Conservation (phyloP, 306 rosid genomes). For the Prunus campanulata region DNA sequence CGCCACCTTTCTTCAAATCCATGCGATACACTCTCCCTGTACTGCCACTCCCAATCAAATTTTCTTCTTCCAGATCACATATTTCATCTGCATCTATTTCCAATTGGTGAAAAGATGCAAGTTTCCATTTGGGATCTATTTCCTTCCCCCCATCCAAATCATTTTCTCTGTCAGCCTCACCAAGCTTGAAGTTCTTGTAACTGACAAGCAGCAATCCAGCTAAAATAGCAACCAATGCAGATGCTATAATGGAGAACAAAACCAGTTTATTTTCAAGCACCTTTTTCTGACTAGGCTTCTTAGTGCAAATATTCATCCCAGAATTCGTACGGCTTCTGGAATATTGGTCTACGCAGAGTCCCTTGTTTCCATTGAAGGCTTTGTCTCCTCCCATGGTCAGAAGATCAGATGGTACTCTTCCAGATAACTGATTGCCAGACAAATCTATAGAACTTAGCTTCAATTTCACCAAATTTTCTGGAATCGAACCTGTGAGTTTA, state of each 20-base stretch:
- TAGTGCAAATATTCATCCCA: conserved; percentile 46
- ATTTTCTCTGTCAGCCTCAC: conserved; percentile 25
- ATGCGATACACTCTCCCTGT: conserved; percentile 88
- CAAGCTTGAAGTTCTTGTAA: conserved; percentile 44
- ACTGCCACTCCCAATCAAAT: conserved; percentile 83
- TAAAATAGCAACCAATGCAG: conserved; percentile 41
- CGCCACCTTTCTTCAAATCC: conserved; percentile 50
- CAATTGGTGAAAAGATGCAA: conserved; percentile 69
- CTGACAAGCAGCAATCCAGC: conserved; percentile 50
- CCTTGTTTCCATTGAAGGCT: conserved; percentile 68
- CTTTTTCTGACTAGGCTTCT: conserved; percentile 29
- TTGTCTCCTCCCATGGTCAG: conserved; percentile 65
- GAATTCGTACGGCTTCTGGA: conserved; percentile 34
- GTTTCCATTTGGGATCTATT: conserved; percentile 59
- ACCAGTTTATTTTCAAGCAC: conserved; percentile 39
- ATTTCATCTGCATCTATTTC: conserved; percentile 76
- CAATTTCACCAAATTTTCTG: conserved; percentile 56
- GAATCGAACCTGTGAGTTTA: conserved; percentile 66
- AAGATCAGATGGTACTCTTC: conserved; percentile 65
- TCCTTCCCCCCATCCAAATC: conserved; percentile 36
- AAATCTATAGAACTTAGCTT: conserved; percentile 82
- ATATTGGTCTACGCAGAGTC: conserved; percentile 63
- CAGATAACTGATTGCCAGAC: conserved; percentile 66
- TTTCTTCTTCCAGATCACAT: conserved; percentile 61
- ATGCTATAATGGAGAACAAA: conserved; percentile 46